Base-by-base conservation (phyloP, 2,329 filamentous ascomycete species). In the Diaporthe sp. region DNA sequence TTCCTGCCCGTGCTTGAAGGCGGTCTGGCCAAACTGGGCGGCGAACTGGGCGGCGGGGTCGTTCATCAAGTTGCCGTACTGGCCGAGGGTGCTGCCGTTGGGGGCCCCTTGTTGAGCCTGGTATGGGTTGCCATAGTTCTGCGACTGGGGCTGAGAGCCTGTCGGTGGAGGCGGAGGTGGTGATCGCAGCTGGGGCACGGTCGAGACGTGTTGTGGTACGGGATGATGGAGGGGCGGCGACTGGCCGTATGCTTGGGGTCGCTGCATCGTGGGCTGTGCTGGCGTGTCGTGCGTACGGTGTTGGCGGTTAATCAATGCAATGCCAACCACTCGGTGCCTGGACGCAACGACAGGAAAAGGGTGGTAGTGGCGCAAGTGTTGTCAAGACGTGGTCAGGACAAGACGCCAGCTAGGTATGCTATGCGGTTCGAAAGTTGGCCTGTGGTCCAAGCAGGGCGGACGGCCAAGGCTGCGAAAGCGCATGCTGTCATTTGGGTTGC, bases 121-220 rank as follows among this genome's bases (percentile, higher is more conserved):
- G 80, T 94, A 95, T 68, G 92, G 91, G 85, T 93, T 89, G 78
- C 89, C 88, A 76, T 88, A 87, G 76, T 89, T 88, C 78, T 92
- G 90, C 47, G 91, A 89, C 81, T 94, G 93, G 73, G 92, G 92
- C 77, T 92, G 92, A 73, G 89, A 89, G 50, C 92, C 90, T 69
- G 89, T 89, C 50, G 94, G 96, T 76, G 95, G 94, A 53, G 70
- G 70, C 75, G 97, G 97, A 44, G 70, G 70, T 75, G 97, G 97
- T 74, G 97, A 98, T 84, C 97, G 93, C 83, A 99, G 92, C 86
- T 98, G 97, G 58, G 97, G 97, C 66, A 99, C 97, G 74, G 96
- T 97, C 81, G 97, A 98, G 80, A 98, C 96, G 88, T 99, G 97
- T 85, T 99, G 97, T 76, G 97, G 97, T 74, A 98, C 95, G 74